These are phyloP conservation scores for Fusarium chaquense DNA, from an alignment of 2,329 filamentous ascomycete genomes.

Conservation along the genomic window DNA sequence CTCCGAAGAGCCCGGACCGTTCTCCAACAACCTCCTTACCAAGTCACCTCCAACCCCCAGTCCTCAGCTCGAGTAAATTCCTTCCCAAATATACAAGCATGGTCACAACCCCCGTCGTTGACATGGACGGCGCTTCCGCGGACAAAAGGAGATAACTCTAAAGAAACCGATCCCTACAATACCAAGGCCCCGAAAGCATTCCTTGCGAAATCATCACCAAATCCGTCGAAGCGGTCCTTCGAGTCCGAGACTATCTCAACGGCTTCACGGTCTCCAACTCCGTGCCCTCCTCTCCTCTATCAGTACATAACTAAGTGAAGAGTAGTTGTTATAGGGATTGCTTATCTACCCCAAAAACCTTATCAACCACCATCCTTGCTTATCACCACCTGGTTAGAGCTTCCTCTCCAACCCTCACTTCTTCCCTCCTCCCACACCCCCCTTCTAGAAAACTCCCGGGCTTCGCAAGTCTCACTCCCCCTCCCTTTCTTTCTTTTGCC, in stretches of 20 bases:
- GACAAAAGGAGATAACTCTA: slow-evolving; percentile 7
- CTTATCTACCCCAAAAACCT: slow-evolving; percentile 29
- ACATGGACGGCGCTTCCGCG: background rate
- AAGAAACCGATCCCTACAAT: slow-evolving; percentile 29
- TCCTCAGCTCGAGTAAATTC: background rate
- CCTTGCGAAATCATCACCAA: slow-evolving; percentile 12
- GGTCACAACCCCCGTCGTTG: background rate
- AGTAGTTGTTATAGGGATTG: background rate
- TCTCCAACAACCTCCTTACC: background rate
- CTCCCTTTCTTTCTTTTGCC: slow-evolving; percentile 2
- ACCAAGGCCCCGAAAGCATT: slow-evolving; percentile 7
- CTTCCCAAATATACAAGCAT: background rate
- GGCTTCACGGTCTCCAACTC: slow-evolving; percentile 24
- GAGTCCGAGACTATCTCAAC: slow-evolving; percentile 9
- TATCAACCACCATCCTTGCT: slow-evolving; percentile 32
- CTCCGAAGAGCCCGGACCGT: slow-evolving; percentile 7
- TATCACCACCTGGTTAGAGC: slow-evolving; percentile 19
- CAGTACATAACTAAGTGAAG: slow-evolving; percentile 7
- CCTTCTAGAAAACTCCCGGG: slow-evolving; percentile 26
- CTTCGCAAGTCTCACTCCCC: slow-evolving; percentile 16
- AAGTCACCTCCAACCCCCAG: background rate
- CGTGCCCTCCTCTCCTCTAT: slow-evolving; percentile 9
- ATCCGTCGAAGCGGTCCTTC: background rate
- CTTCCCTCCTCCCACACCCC: slow-evolving; percentile 10
- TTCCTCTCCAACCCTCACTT: slow-evolving; percentile 13